Base-by-base conservation (phyloP, 2,329 filamentous ascomycete genomes). In the Aaosphaeria pasadenensis region DNA sequence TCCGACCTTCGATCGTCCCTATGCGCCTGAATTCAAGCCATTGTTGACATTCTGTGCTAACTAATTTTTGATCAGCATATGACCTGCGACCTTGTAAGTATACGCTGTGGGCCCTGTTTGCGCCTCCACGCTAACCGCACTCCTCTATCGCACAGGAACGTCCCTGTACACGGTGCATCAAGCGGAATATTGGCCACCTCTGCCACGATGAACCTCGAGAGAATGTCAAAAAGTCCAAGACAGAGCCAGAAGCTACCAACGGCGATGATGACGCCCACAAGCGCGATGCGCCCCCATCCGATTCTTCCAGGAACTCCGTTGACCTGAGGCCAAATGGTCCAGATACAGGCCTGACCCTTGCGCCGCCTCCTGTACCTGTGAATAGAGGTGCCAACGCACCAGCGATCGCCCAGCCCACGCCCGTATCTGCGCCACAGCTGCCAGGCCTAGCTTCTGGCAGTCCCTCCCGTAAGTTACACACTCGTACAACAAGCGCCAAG, bases 201-300 rank as follows among this genome's bases (percentile, higher is more conserved):
- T 99, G 94, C 74, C 94, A 96, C 76, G 94, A 99, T 74, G 94
- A 97, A 74, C 92, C 91, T 59, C 86, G 92, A 71, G 92, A 99
- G 66, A 58, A 58, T 58, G 83, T 86, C 51, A 95, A 94, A 74
- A 92, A 91, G 73, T 74, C 81, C 60, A 96, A 92, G 75, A 72
- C 71, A 36, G 74, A 77, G 24, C 59, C 69, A 32, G 73, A 74
- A 39, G 67, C 55, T 43, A 51, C 54, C 43, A 58, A 63, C 49
- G 58, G 54, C 45, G 69, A 68, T 39, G 60, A 57, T 17, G 62
- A 71, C 40, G 45, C 52, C 48, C 51, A 60, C 35, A 60, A 64
- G 39, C 56, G 60, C 49, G 67, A 68, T 52, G 44, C 58, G 43
- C 46, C 64, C 31, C 43, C 57, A 35, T 56, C 67, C 50, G 70